A percentile compares a stretch with the other conserved stretches of the same genome.
Evolutionary conservation across 306 rosid species (phyloP).

Genomic region (Potentilla sterilis): DNA sequence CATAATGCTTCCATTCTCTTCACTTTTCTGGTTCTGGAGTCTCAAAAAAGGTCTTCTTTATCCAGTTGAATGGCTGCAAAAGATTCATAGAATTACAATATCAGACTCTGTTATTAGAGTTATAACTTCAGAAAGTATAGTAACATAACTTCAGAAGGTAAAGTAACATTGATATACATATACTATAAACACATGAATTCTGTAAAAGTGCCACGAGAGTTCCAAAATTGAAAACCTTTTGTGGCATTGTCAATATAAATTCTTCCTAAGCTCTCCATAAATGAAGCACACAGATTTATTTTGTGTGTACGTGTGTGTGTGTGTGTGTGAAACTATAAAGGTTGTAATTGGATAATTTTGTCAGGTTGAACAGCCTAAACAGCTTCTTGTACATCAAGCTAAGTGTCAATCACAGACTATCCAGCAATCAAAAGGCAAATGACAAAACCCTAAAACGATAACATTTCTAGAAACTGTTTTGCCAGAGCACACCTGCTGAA

Average conservation of each 20-base stretch:
- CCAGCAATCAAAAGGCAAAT: not conserved
- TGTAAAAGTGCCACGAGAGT: conserved; percentile 1
- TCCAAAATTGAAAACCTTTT: not conserved
- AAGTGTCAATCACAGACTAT: no score
- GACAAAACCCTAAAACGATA: no score
- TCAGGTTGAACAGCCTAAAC: not conserved
- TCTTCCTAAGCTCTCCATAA: not conserved
- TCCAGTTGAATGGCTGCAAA: conserved; percentile 74
- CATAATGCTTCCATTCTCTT: conserved; percentile 22
- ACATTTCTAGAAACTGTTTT: not conserved
- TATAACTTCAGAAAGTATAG: not conserved
- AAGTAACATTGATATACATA: not conserved
- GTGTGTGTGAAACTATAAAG: not conserved
- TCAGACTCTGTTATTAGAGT: not conserved
- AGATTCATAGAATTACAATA: conserved; percentile 25
- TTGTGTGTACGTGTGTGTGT: no score
- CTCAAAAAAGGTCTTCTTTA: conserved; percentile 73
- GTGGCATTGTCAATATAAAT: not conserved
- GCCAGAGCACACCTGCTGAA: no score
- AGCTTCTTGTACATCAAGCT: not conserved
- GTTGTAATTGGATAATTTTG: not conserved
- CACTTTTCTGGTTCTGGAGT: conserved; percentile 63
- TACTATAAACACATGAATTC: not conserved
- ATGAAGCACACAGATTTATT: not conserved
- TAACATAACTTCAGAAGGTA: not conserved